These are phyloP conservation scores for Saitozyma sp. DNA, from an alignment of 768 basidiomycete genomes.

Conservation along the genomic window DNA sequence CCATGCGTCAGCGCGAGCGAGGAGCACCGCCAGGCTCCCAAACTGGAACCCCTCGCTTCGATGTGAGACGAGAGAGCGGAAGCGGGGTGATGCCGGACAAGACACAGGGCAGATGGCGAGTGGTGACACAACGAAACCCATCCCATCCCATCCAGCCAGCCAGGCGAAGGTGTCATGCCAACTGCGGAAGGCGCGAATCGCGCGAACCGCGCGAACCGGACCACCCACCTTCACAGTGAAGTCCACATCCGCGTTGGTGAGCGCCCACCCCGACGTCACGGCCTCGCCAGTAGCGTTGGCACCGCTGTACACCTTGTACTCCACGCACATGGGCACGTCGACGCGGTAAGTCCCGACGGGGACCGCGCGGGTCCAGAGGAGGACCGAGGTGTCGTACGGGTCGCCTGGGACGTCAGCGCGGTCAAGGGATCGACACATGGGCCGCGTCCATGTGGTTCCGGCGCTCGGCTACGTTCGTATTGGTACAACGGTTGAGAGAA, in stretches of 20 bases:
- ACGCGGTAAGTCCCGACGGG: constrained; percentile 53
- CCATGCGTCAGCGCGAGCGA: background rate
- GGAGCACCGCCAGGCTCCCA: too few species aligned
- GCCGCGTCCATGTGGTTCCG: too few species aligned
- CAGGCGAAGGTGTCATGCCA: too few species aligned
- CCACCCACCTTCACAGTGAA: constrained; percentile 58
- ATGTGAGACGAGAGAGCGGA: background rate
- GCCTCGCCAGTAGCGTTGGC: constrained; percentile 31
- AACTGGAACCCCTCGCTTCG: background rate
- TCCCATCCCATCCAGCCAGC: too few species aligned
- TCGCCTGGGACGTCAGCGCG: constrained; percentile 55
- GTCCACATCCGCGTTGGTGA: constrained; percentile 63
- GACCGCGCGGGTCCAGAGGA: constrained; percentile 65
- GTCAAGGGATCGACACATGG: too few species aligned
- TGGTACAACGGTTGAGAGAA: too few species aligned
- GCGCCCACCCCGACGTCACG: constrained; percentile 57
- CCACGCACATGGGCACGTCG: constrained; percentile 61
- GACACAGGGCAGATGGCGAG: too few species aligned
- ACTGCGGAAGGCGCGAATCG: too few species aligned
- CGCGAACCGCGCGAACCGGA: too few species aligned
- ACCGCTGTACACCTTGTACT: constrained; percentile 56
- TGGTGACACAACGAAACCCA: too few species aligned
- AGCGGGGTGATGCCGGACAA: too few species aligned
- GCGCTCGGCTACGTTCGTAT: too few species aligned
- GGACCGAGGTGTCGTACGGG: constrained; percentile 60